These are phyloP conservation scores for Suillus spraguei DNA, from an alignment of 768 basidiomycete genomes.

Conservation along the genomic window DNA sequence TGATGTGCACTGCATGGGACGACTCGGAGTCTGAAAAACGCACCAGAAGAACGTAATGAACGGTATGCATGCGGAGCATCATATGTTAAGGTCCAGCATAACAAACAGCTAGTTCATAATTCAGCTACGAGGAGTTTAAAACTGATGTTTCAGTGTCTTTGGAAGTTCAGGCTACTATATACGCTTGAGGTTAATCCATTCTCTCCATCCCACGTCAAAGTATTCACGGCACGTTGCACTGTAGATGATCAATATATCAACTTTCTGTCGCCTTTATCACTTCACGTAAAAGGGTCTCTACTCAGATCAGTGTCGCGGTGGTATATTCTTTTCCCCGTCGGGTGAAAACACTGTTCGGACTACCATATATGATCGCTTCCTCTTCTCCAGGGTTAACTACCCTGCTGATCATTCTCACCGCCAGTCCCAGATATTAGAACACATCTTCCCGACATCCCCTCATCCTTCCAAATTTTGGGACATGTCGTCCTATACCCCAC, in stretches of 20 bases:
- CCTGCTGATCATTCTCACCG: not conserved
- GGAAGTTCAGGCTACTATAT: not conserved
- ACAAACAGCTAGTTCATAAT: not conserved
- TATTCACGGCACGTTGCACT: not conserved
- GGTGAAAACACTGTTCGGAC: not conserved
- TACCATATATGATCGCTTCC: not conserved
- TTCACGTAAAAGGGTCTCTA: not conserved
- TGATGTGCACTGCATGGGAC: too few species aligned
- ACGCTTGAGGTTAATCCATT: not conserved
- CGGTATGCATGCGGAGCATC: too few species aligned
- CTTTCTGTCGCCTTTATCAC: not conserved
- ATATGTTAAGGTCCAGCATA: too few species aligned
- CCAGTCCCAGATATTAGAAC: not conserved
- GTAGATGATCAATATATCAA: not conserved
- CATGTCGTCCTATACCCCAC: not conserved
- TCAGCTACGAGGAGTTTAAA: not conserved
- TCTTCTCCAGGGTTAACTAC: not conserved
- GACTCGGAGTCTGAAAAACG: too few species aligned
- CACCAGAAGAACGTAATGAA: too few species aligned
- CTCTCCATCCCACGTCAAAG: not conserved
- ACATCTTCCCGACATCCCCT: not conserved
- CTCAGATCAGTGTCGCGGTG: not conserved
- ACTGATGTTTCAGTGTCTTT: not conserved
- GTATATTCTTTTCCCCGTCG: not conserved
- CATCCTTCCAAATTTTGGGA: not conserved